Evolutionary conservation across 1,284 basidiomycete species (phyloP).

Genomic region (Takashimella tepidaria): DNA sequence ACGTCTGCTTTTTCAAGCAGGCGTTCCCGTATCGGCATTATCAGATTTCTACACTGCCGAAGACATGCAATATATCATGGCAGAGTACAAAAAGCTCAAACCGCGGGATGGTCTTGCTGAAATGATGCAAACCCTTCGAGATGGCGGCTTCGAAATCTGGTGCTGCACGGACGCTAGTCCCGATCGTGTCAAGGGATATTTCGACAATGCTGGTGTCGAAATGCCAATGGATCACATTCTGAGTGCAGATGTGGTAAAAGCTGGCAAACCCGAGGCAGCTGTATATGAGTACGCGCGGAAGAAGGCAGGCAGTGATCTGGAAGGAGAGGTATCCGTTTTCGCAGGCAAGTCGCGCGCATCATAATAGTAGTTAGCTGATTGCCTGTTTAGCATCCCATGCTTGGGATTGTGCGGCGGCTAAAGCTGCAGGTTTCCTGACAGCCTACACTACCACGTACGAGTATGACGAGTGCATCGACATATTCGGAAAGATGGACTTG

Average conservation of each 20-base stretch:
- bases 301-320: conserved; percentile 12
- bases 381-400: neutral
- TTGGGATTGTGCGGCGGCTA: neutral
- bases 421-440: neutral
- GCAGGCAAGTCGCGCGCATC: neutral
- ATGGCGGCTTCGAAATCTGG: neutral
- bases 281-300: neutral
- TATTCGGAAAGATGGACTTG: neutral
- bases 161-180: neutral
- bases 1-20: neutral
- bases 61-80: neutral
- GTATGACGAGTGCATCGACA: neutral
- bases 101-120: neutral
- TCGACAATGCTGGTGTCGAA: neutral
- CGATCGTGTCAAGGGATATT: neutral
- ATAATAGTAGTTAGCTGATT: neutral
- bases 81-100: neutral
- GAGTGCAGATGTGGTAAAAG: neutral
- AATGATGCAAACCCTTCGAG: neutral
- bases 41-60: neutral
- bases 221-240: neutral
- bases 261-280: neutral
- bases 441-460: neutral
- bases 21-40: neutral
- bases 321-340: conserved; percentile 8